Evolutionary conservation across 2,329 filamentous ascomycete genomes (phyloP).

Genomic region (Penicillium freii): DNA sequence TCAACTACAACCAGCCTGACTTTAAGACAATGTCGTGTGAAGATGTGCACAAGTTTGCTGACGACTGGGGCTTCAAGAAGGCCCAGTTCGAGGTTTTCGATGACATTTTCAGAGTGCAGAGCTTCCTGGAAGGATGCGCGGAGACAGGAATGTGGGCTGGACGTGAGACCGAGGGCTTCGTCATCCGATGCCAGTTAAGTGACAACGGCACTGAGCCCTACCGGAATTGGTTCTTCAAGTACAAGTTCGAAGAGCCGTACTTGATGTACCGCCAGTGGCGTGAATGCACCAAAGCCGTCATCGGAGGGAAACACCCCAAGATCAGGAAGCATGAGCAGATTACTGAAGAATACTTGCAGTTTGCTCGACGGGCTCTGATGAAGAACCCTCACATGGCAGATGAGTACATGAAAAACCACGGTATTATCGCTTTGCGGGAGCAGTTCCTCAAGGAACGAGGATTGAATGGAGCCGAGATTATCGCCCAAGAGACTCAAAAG

Average conservation of each 20-base stretch:
- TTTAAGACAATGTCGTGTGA: slow-evolving; percentile 83
- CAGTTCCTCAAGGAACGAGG: slow-evolving; percentile 83
- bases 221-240: slow-evolving; percentile 99
- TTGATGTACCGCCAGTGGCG: slow-evolving; percentile 99
- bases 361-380: slow-evolving; percentile 70
- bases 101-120: slow-evolving; percentile 69
- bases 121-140: slow-evolving; percentile 78
- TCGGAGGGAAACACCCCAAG: slow-evolving; percentile 68
- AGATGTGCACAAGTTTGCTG: slow-evolving; percentile 85
- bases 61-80: slow-evolving; percentile 91
- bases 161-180: slow-evolving; percentile 93
- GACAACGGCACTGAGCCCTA: slow-evolving; percentile 54
- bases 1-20: slow-evolving; percentile 91
- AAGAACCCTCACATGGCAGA: slow-evolving; percentile 66
- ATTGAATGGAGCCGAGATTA: slow-evolving; percentile 83
- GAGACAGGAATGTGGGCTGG: slow-evolving; percentile 88
- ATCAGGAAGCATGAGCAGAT: slow-evolving; percentile 86
- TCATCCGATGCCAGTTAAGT: slow-evolving; percentile 78
- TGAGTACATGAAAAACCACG: slow-evolving; percentile 81
- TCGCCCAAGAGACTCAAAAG: slow-evolving; percentile 59
- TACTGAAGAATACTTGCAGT: slow-evolving; percentile 85
- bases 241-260: slow-evolving; percentile 98
- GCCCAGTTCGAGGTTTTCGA: slow-evolving; percentile 76
- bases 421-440: slow-evolving; percentile 86
- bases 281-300: slow-evolving; percentile 90